Percentiles rank a stretch among this genome's conserved stretches.
phyloP scores from a whole-genome alignment of 306 rosid genomes.

The Begonia fuchsioides region DNA sequence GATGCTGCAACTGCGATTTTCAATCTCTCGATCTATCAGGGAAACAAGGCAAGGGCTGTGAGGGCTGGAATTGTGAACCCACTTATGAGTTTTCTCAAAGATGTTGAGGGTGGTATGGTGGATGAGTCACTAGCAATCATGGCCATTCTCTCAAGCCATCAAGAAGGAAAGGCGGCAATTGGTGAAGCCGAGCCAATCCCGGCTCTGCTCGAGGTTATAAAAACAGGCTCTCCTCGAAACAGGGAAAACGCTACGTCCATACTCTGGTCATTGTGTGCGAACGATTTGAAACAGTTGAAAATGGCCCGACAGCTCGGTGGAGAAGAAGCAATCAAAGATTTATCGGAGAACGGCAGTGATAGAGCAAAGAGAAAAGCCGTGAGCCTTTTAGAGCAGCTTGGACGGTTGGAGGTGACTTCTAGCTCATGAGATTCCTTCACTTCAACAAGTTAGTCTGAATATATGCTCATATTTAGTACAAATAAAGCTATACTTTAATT shows the following conservation, averaged over 20 bases:
- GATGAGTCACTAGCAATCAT: slow-evolving; percentile 92
- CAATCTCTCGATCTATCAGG: slow-evolving; percentile 84
- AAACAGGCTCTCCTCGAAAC: slow-evolving; percentile 90
- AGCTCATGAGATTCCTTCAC: neutral
- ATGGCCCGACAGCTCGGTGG: slow-evolving; percentile 74
- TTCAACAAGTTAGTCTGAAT: too few relatives aligned
- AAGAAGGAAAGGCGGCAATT: slow-evolving; percentile 67
- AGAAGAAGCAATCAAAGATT: slow-evolving; percentile 55
- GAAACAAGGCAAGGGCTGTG: slow-evolving; percentile 92
- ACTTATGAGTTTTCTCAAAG: slow-evolving; percentile 57
- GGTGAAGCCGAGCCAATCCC: slow-evolving; percentile 60
- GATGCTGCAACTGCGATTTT: slow-evolving; percentile 98
- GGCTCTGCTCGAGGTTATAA: slow-evolving; percentile 56
- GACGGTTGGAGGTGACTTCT: slow-evolving; percentile 31
- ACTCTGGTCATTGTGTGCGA: slow-evolving; percentile 71
- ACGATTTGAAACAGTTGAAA: slow-evolving; percentile 50
- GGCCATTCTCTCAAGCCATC: slow-evolving; percentile 83
- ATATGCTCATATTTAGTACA: too few relatives aligned
- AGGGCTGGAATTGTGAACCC: slow-evolving; percentile 82
- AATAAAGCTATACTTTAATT: too few relatives aligned
- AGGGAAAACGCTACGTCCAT: slow-evolving; percentile 86
- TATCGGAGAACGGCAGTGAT: slow-evolving; percentile 86
- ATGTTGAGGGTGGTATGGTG: slow-evolving; percentile 92
- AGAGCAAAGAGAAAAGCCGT: slow-evolving; percentile 94
- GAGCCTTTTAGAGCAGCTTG: slow-evolving; percentile 54